phyloP scores from a whole-genome alignment of 176 grass and related monocot species.

The Eragrostis nindensis region DNA sequence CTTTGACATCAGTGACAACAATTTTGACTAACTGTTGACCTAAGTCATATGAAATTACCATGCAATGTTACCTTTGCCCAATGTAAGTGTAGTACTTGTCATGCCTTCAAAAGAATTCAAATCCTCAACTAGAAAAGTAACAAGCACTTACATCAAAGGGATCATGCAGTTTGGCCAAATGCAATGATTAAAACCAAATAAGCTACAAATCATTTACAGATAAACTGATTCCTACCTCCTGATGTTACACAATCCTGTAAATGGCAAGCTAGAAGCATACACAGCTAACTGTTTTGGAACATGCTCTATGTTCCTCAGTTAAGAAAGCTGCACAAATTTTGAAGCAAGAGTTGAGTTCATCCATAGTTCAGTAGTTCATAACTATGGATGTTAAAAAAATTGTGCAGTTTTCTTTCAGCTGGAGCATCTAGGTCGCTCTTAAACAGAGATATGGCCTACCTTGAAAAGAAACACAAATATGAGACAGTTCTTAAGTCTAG shows the following conservation, averaged over 20 bases:
- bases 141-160: not conserved
- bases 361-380: not conserved
- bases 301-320: not conserved
- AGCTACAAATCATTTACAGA: conserved; percentile 2
- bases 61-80: not conserved
- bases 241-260: not conserved
- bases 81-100: not conserved
- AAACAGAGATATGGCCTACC: not conserved
- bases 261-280: not conserved
- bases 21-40: not conserved
- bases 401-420: not conserved
- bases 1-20: not conserved
- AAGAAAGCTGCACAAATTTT: conserved; percentile 20
- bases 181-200: not conserved
- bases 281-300: conserved; percentile 4
- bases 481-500: not conserved
- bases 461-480: not conserved
- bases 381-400: not conserved
- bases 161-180: not conserved
- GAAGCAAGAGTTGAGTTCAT: not conserved
- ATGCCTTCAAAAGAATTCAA: not conserved
- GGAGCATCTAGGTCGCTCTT: not conserved
- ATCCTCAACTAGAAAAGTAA: not conserved
- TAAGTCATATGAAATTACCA: not conserved
- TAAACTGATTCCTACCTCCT: not conserved